phyloP scores from a whole-genome alignment of 2,329 filamentous ascomycete species.

The Trichoderma breve region DNA sequence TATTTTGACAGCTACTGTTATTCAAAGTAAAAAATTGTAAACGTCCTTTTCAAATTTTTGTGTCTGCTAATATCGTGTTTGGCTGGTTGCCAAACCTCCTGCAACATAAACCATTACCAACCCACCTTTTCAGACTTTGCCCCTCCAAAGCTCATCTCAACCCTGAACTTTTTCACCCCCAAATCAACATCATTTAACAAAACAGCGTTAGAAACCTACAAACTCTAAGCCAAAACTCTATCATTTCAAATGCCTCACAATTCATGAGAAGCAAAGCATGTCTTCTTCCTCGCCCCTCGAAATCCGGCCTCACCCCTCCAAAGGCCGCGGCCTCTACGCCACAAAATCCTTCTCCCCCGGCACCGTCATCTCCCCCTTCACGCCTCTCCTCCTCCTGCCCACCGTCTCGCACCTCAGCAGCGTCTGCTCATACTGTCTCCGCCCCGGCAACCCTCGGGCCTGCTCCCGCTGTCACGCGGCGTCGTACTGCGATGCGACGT shows the following conservation, averaged over 20 bases:
- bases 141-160: not conserved
- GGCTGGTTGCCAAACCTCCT: not conserved
- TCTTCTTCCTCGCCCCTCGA: slow-evolving; percentile 24
- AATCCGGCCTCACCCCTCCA: slow-evolving; percentile 31
- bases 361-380: slow-evolving; percentile 46
- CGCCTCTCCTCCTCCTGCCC: slow-evolving; percentile 47
- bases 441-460: slow-evolving; percentile 30
- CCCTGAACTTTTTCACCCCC: not conserved
- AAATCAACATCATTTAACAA: not conserved
- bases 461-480: slow-evolving; percentile 55
- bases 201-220: not conserved
- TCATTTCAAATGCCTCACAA: not conserved
- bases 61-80: not conserved
- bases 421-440: slow-evolving; percentile 53
- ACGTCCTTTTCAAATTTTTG: not conserved
- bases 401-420: slow-evolving; percentile 40
- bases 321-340: slow-evolving; percentile 48
- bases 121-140: slow-evolving; percentile 1
- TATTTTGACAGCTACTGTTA: not conserved
- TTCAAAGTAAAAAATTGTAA: not conserved
- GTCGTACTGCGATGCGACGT: slow-evolving; percentile 53
- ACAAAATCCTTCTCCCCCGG: slow-evolving; percentile 45
- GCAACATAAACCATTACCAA: not conserved
- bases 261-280: not conserved
- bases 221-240: not conserved